A percentile compares a stretch with the other conserved stretches of the same genome.
phyloP scores from a whole-genome alignment of 768 basidiomycete species.

The Tylopilus sp. region DNA sequence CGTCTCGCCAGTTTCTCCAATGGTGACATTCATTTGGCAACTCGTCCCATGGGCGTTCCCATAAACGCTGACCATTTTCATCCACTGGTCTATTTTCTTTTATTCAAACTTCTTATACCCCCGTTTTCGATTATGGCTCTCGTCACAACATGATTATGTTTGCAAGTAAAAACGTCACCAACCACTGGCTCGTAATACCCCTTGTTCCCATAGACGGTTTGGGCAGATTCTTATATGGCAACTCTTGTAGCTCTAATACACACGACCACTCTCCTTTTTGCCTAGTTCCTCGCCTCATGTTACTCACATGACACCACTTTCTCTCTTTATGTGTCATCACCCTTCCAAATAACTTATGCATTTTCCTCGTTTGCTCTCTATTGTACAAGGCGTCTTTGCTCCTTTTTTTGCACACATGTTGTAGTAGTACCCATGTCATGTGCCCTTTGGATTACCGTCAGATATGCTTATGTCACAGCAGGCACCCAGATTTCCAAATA shows the following conservation, averaged over 20 bases:
- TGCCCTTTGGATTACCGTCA: background rate
- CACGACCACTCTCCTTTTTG: slow-evolving; percentile 20
- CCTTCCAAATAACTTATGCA: slow-evolving; percentile 24
- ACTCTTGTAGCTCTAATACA: slow-evolving; percentile 29
- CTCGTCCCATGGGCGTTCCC: slow-evolving; percentile 20
- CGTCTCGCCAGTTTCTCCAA: slow-evolving; percentile 39
- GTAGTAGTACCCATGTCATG: slow-evolving; percentile 28
- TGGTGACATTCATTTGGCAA: slow-evolving; percentile 52
- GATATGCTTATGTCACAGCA: background rate
- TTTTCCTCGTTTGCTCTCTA: slow-evolving; percentile 5
- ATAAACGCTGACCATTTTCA: slow-evolving; percentile 15
- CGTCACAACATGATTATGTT: slow-evolving; percentile 7
- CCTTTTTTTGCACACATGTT: slow-evolving; percentile 18
- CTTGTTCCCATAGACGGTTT: slow-evolving; percentile 22
- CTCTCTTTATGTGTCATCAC: slow-evolving; percentile 3
- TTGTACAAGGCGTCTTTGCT: slow-evolving; percentile 1
- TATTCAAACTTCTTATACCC: background rate
- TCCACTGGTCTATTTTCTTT: background rate
- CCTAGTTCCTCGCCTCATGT: background rate
- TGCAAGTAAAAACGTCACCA: background rate
- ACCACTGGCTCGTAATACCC: slow-evolving; percentile 11
- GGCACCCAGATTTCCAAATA: background rate
- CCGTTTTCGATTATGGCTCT: slow-evolving; percentile 3
- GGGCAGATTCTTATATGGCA: slow-evolving; percentile 17
- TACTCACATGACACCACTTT: background rate